Base-by-base conservation (phyloP, 495 filamentous ascomycete genomes). In the Corynascus novoguineensis region DNA sequence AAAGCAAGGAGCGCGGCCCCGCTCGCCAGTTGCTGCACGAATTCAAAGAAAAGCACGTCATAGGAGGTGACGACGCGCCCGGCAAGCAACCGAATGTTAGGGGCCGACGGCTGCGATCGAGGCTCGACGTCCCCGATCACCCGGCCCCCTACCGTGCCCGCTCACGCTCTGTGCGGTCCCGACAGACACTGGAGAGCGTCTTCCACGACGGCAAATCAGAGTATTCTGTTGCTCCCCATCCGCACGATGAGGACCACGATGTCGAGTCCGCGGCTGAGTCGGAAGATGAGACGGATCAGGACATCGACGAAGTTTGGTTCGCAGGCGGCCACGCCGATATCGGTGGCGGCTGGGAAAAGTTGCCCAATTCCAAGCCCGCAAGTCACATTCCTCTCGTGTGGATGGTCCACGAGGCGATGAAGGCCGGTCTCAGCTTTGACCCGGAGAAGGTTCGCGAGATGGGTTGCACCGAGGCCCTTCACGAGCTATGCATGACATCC, bases 291-390 rank as follows among this genome's bases (percentile, higher is more conserved):
- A 69, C 64, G 1, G 77, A 81, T 21, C 87, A 92, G 60, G 86
- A 92, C 62, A 86, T 93, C 53, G 83, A 88, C 62, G 88, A 91
- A 59, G 75, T 92, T 10, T 93, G 89, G 89, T 95, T 93, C 65
- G 78, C 87, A 0, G 89, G 89, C 37, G 83, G 85, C 32, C 90
- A 95, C 63, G 89, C 81, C 10, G 90, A 95, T 60, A 83, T 95
- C 28, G 90, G 90, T 15, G 90, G 90, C 22, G 90, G 90, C 1
- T 95, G 90, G 90, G 83, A 83, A 52, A 70, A 86, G 5, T 59
- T 73, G 0, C 63, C 71, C 0, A 83, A 77, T 1, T 80, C 84
- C 65, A 74, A 78, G 42, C 70, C 86, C 2, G 76, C 90, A 12
- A 88, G 84, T 55, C 87, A 95, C 63, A 78, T 84, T 8, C 88